A percentile compares a stretch with the other conserved stretches of the same genome.
These are phyloP conservation scores for Umbelopsis vinacea DNA, from an alignment of 192 early-diverging fungal species.

Conservation along the genomic window DNA sequence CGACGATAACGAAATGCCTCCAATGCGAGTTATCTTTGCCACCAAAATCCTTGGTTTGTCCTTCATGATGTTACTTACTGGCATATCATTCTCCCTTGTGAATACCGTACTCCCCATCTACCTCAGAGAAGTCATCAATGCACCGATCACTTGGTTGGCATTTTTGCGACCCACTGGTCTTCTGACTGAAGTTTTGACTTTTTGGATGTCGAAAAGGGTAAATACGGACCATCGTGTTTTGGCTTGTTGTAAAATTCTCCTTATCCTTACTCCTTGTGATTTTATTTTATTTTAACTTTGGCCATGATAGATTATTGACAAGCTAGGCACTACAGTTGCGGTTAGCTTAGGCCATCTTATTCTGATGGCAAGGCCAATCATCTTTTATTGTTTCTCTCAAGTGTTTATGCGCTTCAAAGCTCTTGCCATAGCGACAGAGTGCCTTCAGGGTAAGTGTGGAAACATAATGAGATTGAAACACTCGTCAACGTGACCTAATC, in stretches of 20 bases:
- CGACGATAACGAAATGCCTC: constrained; percentile 11
- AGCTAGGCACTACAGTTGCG: background rate
- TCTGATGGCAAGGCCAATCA: constrained; percentile 1
- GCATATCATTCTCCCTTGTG: background rate
- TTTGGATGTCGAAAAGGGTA: constrained; percentile 20
- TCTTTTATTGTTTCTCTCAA: constrained; percentile 3
- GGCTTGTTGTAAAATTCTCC: background rate
- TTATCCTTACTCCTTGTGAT: background rate
- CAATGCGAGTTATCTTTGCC: background rate
- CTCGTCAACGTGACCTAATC: too few relatives aligned
- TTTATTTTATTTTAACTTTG: too few relatives aligned
- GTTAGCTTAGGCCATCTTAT: background rate
- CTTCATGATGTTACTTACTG: background rate
- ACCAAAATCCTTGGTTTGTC: background rate
- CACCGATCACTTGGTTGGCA: background rate
- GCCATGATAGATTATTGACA: background rate
- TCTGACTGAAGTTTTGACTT: constrained; percentile 5
- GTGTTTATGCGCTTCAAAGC: background rate
- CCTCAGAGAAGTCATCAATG: background rate
- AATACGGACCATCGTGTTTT: background rate
- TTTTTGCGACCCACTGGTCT: background rate
- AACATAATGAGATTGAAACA: background rate
- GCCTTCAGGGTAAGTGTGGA: background rate
- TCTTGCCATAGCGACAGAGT: constrained; percentile 6
- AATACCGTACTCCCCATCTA: background rate